A percentile compares a stretch with the other conserved stretches of the same genome.
phyloP scores from a whole-genome alignment of 2,329 filamentous ascomycete genomes.

The Venturia pyrina region DNA sequence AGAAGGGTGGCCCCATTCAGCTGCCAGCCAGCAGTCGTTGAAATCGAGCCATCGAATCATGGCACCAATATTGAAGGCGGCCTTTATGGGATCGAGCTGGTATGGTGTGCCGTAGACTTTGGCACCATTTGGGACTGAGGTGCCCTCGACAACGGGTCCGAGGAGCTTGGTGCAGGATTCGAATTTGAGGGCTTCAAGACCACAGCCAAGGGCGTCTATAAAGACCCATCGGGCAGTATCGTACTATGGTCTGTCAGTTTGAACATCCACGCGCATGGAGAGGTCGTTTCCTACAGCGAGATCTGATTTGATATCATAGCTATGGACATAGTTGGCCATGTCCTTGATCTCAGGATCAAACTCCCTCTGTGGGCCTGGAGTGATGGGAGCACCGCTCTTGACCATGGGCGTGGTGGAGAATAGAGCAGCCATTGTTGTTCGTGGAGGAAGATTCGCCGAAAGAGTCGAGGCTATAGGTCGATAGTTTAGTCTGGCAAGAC shows the following conservation, averaged over 20 bases:
- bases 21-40: conserved; percentile 99
- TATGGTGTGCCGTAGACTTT: conserved; percentile 87
- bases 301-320: conserved; percentile 81
- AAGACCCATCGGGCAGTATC: conserved; percentile 96
- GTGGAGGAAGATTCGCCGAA: neutral
- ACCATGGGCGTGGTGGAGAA: conserved; percentile 7
- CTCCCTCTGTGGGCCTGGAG: conserved; percentile 4
- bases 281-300: conserved; percentile 61
- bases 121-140: conserved; percentile 81
- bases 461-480: conserved; percentile 3
- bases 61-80: conserved; percentile 96
- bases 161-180: conserved; percentile 93
- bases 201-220: conserved; percentile 92
- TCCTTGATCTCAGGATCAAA: conserved; percentile 54
- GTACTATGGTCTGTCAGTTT: conserved; percentile 44
- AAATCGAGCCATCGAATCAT: conserved; percentile 99
- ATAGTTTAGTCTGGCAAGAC: neutral
- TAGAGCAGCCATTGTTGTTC: conserved; percentile 8
- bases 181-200: conserved; percentile 89
- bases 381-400: neutral
- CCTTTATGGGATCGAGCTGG: conserved; percentile 89
- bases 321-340: conserved; percentile 91
- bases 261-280: conserved; percentile 4
- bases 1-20: conserved; percentile 97
- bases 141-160: conserved; percentile 83